Base-by-base conservation (phyloP, 768 basidiomycete species). In the Agrocybe pediades region DNA sequence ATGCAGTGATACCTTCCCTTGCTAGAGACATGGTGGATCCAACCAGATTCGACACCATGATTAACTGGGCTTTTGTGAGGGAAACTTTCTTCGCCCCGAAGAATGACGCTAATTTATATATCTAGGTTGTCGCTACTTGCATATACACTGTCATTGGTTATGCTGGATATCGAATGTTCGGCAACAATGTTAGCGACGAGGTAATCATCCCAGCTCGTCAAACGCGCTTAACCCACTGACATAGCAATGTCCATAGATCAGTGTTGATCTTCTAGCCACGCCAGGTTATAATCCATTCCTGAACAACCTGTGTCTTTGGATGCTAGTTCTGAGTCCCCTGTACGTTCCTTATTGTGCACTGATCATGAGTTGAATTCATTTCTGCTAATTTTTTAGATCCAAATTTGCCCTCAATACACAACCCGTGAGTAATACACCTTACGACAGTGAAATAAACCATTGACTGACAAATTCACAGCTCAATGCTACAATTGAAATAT, bases 111-210 rank as follows among this genome's bases (percentile, higher is more conserved):
- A n/a, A 19, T 17, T 46, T 23, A 39, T 44, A 39, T 24, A 21
- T 15, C 20, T 47, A 89, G 88, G 60, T 75, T 19, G 74, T 86
- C 43, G 83, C 89, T 19, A 87, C 88, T 0, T 70, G 74, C 29
- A 71, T 90, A 24, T 86, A 86, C 58, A 67, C 74, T n/a, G 55
- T 87, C 9, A 86, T 94, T 24, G 93, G 89, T 3, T 82, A 80
- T 41, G 85, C 84, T 17, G 96, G 95, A 0, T 98, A 97, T 62
- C 68, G 91, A 17, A 98, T 98, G 96, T 95, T 93, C 65, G 93
- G 94, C 9, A 75, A 81, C 45, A 62, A 67, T 26, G 92, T 95
- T 45, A 85, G 84, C 61, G 91, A 90, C 54, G 92, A 94, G 78
- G 91, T 92, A 30, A 27, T 40, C 17, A 27, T 29, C 16, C 15